Evolutionary conservation across 805 yeast genomes (phyloP).

Genomic region (Spathaspora passalidarum): DNA sequence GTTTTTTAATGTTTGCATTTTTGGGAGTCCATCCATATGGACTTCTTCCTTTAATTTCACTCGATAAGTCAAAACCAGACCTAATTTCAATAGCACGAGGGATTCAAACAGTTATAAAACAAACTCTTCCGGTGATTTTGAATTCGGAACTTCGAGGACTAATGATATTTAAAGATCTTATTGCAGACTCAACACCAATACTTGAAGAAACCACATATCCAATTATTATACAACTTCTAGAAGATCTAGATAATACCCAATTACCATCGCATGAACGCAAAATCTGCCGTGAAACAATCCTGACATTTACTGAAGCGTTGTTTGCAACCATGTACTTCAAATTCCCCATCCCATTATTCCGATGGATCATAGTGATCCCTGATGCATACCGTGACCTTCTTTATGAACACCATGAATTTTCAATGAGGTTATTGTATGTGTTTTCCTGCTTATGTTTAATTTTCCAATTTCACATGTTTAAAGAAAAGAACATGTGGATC

Average conservation of each 20-base stretch:
- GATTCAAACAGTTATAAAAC: constrained; percentile 6
- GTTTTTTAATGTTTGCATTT: constrained; percentile 24
- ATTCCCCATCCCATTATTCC: constrained; percentile 31
- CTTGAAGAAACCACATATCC: constrained; percentile 4
- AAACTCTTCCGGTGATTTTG: constrained; percentile 4
- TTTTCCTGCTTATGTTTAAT: constrained; percentile 18
- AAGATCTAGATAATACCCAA: neutral
- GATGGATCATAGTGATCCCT: constrained; percentile 20
- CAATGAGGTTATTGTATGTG: constrained; percentile 22
- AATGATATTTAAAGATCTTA: constrained; percentile 1
- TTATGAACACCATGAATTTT: constrained; percentile 19
- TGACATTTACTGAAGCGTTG: neutral
- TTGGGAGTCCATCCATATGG: constrained; percentile 30
- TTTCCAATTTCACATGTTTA: constrained; percentile 19
- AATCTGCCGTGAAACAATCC: neutral
- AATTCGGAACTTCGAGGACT: constrained; percentile 4
- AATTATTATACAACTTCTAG: constrained; percentile 1
- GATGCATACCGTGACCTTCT: constrained; percentile 17
- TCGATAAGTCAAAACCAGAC: constrained; percentile 18
- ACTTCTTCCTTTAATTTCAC: constrained; percentile 25
- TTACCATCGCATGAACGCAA: neutral
- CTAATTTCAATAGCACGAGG: constrained; percentile 19
- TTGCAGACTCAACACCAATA: neutral
- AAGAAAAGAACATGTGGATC: constrained; percentile 25
- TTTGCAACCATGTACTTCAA: constrained; percentile 7